phyloP scores from a whole-genome alignment of 2,329 filamentous ascomycete species.

The Penicillium sp. region DNA sequence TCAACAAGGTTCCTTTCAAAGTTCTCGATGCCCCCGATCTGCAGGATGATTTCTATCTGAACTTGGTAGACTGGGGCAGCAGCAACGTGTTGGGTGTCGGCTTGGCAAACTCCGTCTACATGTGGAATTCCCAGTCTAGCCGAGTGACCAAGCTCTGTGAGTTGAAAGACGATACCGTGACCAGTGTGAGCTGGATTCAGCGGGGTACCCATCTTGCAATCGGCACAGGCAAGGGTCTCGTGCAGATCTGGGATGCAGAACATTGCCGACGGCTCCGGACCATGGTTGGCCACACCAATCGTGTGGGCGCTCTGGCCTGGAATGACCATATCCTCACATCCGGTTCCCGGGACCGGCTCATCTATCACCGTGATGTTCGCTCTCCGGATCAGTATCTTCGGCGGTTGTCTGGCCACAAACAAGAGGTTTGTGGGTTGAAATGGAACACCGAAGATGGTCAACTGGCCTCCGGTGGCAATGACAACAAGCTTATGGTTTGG shows the following conservation, averaged over 20 bases:
- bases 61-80: constrained; percentile 96
- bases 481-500: constrained; percentile 99
- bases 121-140: constrained; percentile 94
- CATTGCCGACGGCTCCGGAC: constrained; percentile 81
- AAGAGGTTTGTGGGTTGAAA: constrained; percentile 93
- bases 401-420: constrained; percentile 90
- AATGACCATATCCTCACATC: constrained; percentile 97
- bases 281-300: constrained; percentile 93
- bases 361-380: constrained; percentile 93
- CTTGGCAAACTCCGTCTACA: constrained; percentile 89
- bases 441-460: constrained; percentile 98
- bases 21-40: constrained; percentile 94
- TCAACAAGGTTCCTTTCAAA: constrained; percentile 97
- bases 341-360: constrained; percentile 87
- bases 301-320: constrained; percentile 94
- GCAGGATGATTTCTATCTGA: constrained; percentile 96
- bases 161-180: constrained; percentile 88
- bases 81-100: constrained; percentile 93
- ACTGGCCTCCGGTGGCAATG: constrained; percentile 91
- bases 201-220: constrained; percentile 94
- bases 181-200: constrained; percentile 98
- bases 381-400: constrained; percentile 87
- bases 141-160: constrained; percentile 93
- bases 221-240: constrained; percentile 88
- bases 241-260: constrained; percentile 97